A percentile compares a stretch with the other conserved stretches of the same genome.
These are phyloP conservation scores for Dictyostelium firmibasis DNA, from an alignment of 78 protist species.

Conservation along the genomic window DNA sequence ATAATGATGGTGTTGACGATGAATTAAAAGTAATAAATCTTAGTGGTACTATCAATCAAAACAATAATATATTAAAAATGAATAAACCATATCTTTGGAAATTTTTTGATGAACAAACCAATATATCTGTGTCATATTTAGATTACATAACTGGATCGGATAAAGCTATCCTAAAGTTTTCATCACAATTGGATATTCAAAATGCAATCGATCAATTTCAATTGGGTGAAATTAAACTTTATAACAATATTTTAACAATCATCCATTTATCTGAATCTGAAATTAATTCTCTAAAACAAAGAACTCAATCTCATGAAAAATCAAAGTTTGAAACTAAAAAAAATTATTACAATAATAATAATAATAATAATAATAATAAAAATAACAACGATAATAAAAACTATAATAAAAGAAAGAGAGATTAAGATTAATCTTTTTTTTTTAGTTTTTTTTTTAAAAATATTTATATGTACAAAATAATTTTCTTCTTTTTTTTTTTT, in stretches of 20 bases:
- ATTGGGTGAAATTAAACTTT: not conserved
- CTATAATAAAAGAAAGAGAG: not conserved
- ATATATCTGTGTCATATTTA: not conserved
- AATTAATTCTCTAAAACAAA: not conserved
- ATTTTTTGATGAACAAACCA: constrained; percentile 8
- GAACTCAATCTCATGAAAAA: not conserved
- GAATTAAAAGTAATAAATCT: not conserved
- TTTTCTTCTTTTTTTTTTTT: not conserved
- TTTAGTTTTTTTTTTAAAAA: no score
- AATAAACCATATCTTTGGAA: constrained; percentile 40
- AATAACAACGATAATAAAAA: not conserved
- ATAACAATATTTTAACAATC: not conserved
- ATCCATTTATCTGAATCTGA: not conserved
- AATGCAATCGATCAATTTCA: constrained; percentile 3
- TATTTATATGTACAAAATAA: not conserved
- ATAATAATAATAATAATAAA: not conserved
- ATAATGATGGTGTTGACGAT: not conserved
- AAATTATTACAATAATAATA: not conserved
- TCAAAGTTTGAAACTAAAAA: not conserved
- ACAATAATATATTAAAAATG: not conserved
- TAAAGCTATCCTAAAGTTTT: constrained; percentile 28
- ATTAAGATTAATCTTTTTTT: not conserved
- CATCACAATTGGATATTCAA: not conserved
- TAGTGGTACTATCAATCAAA: not conserved
- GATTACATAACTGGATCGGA: constrained; percentile 4